Evolutionary conservation across 1,284 basidiomycete species (phyloP), one percentile per base, ranked within the genome.

Genomic region (Austroboletus rostrupii): DNA sequence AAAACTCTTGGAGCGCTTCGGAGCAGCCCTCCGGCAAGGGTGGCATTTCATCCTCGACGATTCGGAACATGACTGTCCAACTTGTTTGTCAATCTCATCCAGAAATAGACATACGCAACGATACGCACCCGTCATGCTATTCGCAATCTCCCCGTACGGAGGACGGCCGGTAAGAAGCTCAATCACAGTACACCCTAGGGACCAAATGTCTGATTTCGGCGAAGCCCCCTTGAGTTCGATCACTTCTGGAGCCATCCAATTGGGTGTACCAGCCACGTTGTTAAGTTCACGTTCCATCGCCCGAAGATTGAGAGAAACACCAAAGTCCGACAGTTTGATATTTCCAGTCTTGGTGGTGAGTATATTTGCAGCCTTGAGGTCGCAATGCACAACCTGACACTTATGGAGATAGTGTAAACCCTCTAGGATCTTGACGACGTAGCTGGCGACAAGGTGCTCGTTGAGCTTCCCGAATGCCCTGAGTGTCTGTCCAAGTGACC

Each of bases 341-440:
- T 99, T 97, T 31, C 96, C 96, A 51, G 87, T 92, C 72, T 93
- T 92, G 52, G 97, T 97, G 46, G 96, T 97, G 37, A 99, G 80
- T 67, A 99, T 98, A 69, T 98, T 99, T 50, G 97, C 96, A 2
- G 96, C 95, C 71, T 99, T 99, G 68, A 98, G 87, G 70, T 99
- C 96, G 62, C 93, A 90, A 60, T 90, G 87, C 13, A 90, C 87
- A 49, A 90, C 87, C 54, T 91, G 83, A 63, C 83, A 83, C 55
- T 76, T 73, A 67, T 97, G 92, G 13, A 97, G 80, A 64, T 96
- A 97, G 61, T 92, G 80, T 45, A 97, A 72, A 0, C 93, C 93
- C 64, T 97, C 93, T 29, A 97, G 77, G 57, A 97, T 96, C 75
- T 94, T 94, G 64, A 92, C 87, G 29, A 94, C 90, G 62, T 96